Conservation (phyloP, 352 stramenopile species). For the Aphanomyces invadans region DNA sequence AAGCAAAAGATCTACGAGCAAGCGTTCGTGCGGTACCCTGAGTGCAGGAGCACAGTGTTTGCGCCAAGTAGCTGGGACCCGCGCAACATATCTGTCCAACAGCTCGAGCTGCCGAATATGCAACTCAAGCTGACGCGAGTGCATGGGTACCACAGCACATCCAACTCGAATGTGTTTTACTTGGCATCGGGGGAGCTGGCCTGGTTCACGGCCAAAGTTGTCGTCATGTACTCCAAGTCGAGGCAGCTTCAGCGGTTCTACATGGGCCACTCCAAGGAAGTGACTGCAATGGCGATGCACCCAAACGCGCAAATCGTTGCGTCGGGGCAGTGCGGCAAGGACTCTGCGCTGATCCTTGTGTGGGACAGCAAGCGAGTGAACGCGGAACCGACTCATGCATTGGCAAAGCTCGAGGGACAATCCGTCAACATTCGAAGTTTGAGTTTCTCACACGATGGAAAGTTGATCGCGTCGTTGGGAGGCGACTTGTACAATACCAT, state of each 20-base stretch:
- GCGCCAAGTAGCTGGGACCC: conserved; percentile 44
- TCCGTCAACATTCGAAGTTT: conserved; percentile 47
- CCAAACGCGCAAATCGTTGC: conserved; percentile 53
- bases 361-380: conserved; percentile 46
- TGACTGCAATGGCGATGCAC: conserved; percentile 47
- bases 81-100: not conserved
- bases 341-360: conserved; percentile 46
- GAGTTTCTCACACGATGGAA: conserved; percentile 65
- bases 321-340: conserved; percentile 47
- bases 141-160: conserved; percentile 43
- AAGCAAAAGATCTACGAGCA: conserved; percentile 59
- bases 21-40: conserved; percentile 49
- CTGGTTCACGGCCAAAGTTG: conserved; percentile 51
- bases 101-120: conserved; percentile 31
- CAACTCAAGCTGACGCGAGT: conserved; percentile 51
- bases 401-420: conserved; percentile 47
- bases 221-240: conserved; percentile 50
- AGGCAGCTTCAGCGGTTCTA: conserved; percentile 51
- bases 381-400: conserved; percentile 13
- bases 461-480: conserved; percentile 53
- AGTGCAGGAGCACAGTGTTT: conserved; percentile 63
- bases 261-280: conserved; percentile 48
- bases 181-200: conserved; percentile 50
- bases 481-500: conserved; percentile 75
- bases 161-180: conserved; percentile 45